phyloP scores from a whole-genome alignment of 208 protist species.

The Wallacemonas collosoma region DNA sequence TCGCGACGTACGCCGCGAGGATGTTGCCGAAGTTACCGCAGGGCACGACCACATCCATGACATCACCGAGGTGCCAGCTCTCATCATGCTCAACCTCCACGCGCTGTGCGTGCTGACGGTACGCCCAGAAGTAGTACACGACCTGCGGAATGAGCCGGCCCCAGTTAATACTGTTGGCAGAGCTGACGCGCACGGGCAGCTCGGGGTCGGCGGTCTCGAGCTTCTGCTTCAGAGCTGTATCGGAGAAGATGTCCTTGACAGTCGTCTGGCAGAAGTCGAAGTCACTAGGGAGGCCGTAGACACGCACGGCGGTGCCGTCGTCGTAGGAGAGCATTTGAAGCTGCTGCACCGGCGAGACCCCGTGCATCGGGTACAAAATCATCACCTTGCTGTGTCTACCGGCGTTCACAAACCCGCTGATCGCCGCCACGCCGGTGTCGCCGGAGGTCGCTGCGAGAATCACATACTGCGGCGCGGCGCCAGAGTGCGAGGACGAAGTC shows the following conservation, averaged over 20 bases:
- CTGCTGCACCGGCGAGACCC: constrained; percentile 86
- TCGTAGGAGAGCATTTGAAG: constrained; percentile 88
- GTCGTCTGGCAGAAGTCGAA: constrained; percentile 94
- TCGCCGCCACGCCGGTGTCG: constrained; percentile 88
- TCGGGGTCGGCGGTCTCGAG: constrained; percentile 39
- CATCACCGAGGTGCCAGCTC: constrained; percentile 52
- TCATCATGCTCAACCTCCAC: constrained; percentile 24
- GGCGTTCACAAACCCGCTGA: constrained; percentile 85
- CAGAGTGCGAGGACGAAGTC: background rate
- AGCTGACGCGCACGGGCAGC: constrained; percentile 70
- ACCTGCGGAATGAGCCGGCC: constrained; percentile 96
- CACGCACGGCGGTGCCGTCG: constrained; percentile 63
- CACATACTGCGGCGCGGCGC: constrained; percentile 35
- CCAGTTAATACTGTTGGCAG: constrained; percentile 98
- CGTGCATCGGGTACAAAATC: constrained; percentile 85
- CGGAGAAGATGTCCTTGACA: constrained; percentile 91
- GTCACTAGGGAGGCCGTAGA: constrained; percentile 70
- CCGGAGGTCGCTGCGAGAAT: constrained; percentile 92
- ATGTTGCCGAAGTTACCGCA: constrained; percentile 98
- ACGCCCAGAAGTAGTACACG: constrained; percentile 96
- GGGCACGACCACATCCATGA: constrained; percentile 91
- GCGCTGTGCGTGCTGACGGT: constrained; percentile 82
- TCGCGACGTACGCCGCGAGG: constrained; percentile 93
- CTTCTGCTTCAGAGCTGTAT: constrained; percentile 68
- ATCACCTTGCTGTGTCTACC: constrained; percentile 69